These are phyloP conservation scores for Anastatica hierochuntica DNA, from an alignment of 345 rosid species.

Conservation along the genomic window DNA sequence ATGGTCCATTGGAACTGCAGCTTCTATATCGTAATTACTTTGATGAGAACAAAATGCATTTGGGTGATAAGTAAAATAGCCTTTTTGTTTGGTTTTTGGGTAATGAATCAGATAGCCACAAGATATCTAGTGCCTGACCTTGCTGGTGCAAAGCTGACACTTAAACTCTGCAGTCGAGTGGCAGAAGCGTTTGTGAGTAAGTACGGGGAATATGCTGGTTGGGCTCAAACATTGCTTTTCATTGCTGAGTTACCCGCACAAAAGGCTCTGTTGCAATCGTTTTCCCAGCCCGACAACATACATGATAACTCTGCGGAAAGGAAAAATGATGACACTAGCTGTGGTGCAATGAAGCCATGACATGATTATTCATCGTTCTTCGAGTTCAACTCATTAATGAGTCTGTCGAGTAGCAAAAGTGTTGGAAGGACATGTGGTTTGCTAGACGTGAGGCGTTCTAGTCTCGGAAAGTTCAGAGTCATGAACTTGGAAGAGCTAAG, in stretches of 20 bases:
- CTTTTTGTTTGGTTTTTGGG: constrained; percentile 3
- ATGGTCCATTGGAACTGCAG: too few relatives aligned
- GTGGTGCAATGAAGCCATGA: constrained; percentile 4
- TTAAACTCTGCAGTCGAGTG: constrained; percentile 56
- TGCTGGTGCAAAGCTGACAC: constrained; percentile 62
- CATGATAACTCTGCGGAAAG: constrained; percentile 26
- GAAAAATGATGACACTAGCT: constrained; percentile 12
- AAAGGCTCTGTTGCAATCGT: constrained; percentile 50
- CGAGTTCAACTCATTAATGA: background rate
- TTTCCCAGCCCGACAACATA: constrained; percentile 22
- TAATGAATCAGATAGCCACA: constrained; percentile 60
- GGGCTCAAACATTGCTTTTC: constrained; percentile 94
- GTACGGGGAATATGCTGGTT: constrained; percentile 89
- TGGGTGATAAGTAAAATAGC: constrained; percentile 1
- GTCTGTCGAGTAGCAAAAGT: too few relatives aligned
- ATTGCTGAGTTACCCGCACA: constrained; percentile 87
- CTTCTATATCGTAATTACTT: background rate
- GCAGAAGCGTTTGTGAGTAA: constrained; percentile 89
- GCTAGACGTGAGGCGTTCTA: too few relatives aligned
- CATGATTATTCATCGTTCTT: too few relatives aligned
- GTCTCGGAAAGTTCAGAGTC: too few relatives aligned
- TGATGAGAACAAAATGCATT: background rate
- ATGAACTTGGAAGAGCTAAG: too few relatives aligned
- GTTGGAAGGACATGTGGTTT: too few relatives aligned
- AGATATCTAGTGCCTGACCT: constrained; percentile 74